A percentile compares a stretch with the other conserved stretches of the same genome.
These are phyloP conservation scores for Fusarium penzigii DNA, from an alignment of 2,329 filamentous ascomycete genomes.

Conservation along the genomic window DNA sequence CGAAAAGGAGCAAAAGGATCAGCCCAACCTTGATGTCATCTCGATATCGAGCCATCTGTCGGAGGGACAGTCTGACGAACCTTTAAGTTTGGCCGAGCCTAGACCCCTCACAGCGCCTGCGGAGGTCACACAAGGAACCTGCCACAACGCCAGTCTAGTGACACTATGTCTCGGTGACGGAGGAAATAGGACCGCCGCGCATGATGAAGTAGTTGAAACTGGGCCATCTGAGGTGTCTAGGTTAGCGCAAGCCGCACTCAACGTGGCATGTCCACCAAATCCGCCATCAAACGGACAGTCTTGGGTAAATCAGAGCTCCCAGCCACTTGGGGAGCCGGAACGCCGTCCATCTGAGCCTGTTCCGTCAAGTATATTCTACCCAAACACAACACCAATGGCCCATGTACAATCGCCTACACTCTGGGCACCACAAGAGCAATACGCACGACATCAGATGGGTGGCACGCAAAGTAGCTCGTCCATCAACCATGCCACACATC, in stretches of 20 bases:
- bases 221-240: not conserved
- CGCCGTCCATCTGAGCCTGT: not conserved
- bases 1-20: not conserved
- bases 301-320: not conserved
- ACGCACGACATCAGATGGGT: not conserved
- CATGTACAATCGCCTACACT: not conserved
- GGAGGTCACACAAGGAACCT: not conserved
- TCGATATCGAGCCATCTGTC: not conserved
- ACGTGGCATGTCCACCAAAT: not conserved
- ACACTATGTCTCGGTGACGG: not conserved
- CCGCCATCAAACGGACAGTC: not conserved
- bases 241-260: not conserved
- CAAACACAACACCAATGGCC: not conserved
- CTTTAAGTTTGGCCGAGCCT: not conserved
- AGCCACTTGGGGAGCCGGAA: not conserved
- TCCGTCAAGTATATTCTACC: not conserved
- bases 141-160: not conserved
- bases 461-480: not conserved
- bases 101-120: not conserved
- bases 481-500: not conserved
- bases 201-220: not conserved
- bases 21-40: not conserved
- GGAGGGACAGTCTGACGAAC: not conserved
- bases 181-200: not conserved
- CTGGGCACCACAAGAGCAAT: not conserved